Conservation (phyloP, 345 rosid genomes). For the Arabidopsis thaliana region TAIR10.1 NC_003074.8:8156001-8156500, state of each 20-base stretch:
- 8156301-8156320: not conserved
- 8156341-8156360: not conserved
- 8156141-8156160: not conserved
- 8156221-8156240: not conserved
- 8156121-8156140: not conserved
- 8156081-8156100: too few species aligned
- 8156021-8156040: not conserved
- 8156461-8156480: not conserved
- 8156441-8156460: not conserved
- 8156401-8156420: not conserved
- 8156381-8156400: not conserved
- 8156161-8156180: not conserved
- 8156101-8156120: not conserved
- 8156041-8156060: too few species aligned
- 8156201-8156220: not conserved
- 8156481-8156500: constrained; percentile 25
- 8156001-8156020: not conserved
- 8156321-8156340: not conserved
- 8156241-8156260: not conserved
- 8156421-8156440: constrained; percentile 16
- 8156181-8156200: not conserved
- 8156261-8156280: too few species aligned
- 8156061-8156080: too few species aligned
- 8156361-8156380: constrained; percentile 2
- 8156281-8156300: not conserved